Base-by-base conservation (phyloP, 2,329 filamentous ascomycete genomes). In the Fusarium temperatum region DNA sequence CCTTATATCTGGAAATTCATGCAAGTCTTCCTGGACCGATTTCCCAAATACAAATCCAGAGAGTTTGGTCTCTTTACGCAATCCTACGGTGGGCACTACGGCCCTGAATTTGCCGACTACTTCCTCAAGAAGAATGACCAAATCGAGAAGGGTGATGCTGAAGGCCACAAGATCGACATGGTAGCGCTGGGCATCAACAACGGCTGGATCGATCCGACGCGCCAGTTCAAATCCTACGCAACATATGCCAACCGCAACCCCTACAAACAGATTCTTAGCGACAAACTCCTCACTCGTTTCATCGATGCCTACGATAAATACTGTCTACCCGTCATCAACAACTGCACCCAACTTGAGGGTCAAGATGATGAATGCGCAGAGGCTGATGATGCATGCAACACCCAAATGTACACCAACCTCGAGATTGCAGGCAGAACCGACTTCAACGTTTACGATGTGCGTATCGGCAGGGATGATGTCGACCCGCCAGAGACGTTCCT, bases 1-100 rank as follows among this genome's bases (percentile, higher is more conserved):
- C 76, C 75, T 8, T 76, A 77, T 30, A 60, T 90, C n/a, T 90
- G 88, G 88, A 85, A 83, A 6, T 81, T 90, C n/a, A 78, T 89
- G 54, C 88, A 90, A 77, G 85, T 86, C 3, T 93, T 91, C 84
- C 89, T 90, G 62, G 84, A 87, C 9, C 87, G 89, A 36, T 93
- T 93, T 66, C 90, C 89, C 0, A 84, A 86, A 36, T 92, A 93
- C 77, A 85, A 88, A 78, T 87, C 87, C 7, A 86, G 87, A 48
- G 87, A 91, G 67, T 87, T 89, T 66, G 85, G 86, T 8, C 83
- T 90, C 61, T 89, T 86, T 59, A 85, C 87, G 10, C 84, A 87
- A 70, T 87, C 85, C 0, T 90, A 90, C 68, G 89, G 89, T 32
- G 88, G 89, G n/a, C 86, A 88, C 64, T 90, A 89, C 73, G 88